These are phyloP conservation scores for Medicago truncatula DNA, from an alignment of 306 rosid species.

Conservation along the genomic window MtrunA17r5.0-ANR NC_053043.1:42894001-42894500, in stretches of 20 bases:
- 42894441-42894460: constrained; percentile 62
- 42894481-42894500: constrained; percentile 65
- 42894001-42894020: constrained; percentile 28
- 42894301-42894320: constrained; percentile 10
- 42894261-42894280: constrained; percentile 77
- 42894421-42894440: constrained; percentile 68
- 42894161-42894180: constrained; percentile 49
- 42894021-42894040: background rate
- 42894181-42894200: constrained; percentile 74
- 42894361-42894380: constrained; percentile 76
- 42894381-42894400: constrained; percentile 39
- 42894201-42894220: constrained; percentile 55
- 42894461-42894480: constrained; percentile 51
- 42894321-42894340: background rate
- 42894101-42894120: constrained; percentile 47
- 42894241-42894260: constrained; percentile 90
- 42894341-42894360: constrained; percentile 24
- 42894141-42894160: constrained; percentile 41
- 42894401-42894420: background rate
- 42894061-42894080: too few species aligned
- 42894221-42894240: constrained; percentile 73
- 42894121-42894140: constrained; percentile 59
- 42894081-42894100: background rate
- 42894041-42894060: too few species aligned
- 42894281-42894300: constrained; percentile 42